Evolutionary conservation across 1,284 basidiomycete genomes (phyloP).

Genomic region (Apiotrichum gamsii): DNA sequence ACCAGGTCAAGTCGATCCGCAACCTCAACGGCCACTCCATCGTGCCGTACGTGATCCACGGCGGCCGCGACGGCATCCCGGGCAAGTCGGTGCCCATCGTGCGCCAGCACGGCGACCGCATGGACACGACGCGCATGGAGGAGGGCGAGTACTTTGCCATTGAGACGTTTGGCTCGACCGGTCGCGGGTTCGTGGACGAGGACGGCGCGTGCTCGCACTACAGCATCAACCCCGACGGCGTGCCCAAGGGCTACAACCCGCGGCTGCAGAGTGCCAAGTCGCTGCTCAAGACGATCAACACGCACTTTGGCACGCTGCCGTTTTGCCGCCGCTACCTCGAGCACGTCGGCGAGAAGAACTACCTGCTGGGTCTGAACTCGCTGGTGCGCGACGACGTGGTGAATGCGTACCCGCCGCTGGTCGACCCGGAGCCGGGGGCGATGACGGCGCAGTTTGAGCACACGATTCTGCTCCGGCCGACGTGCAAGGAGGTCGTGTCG

Average conservation of each 20-base stretch:
- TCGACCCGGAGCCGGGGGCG: slow-evolving; percentile 59
- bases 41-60: slow-evolving; percentile 81
- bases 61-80: slow-evolving; percentile 46
- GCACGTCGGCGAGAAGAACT: slow-evolving; percentile 86
- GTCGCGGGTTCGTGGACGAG: slow-evolving; percentile 87
- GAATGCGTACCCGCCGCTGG: slow-evolving; percentile 88
- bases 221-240: slow-evolving; percentile 48
- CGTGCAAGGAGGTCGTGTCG: slow-evolving; percentile 90
- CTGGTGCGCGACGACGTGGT: slow-evolving; percentile 85
- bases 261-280: slow-evolving; percentile 77
- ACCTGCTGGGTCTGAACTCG: slow-evolving; percentile 86
- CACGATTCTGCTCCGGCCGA: slow-evolving; percentile 83
- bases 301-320: slow-evolving; percentile 89
- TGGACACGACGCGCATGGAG: slow-evolving; percentile 91
- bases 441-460: slow-evolving; percentile 98
- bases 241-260: slow-evolving; percentile 36
- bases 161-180: slow-evolving; percentile 97
- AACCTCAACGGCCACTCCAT: slow-evolving; percentile 92
- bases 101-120: slow-evolving; percentile 57
- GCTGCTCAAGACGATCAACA: slow-evolving; percentile 80
- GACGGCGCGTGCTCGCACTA: slow-evolving; percentile 94
- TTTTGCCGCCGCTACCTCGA: slow-evolving; percentile 95
- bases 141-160: slow-evolving; percentile 99
- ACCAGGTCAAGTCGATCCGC: slow-evolving; percentile 81
- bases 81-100: slow-evolving; percentile 85